Evolutionary conservation across 1,284 basidiomycete species (phyloP), one percentile per base, ranked within the genome.

Genomic region (Erythrobasidium hasegawianum): DNA sequence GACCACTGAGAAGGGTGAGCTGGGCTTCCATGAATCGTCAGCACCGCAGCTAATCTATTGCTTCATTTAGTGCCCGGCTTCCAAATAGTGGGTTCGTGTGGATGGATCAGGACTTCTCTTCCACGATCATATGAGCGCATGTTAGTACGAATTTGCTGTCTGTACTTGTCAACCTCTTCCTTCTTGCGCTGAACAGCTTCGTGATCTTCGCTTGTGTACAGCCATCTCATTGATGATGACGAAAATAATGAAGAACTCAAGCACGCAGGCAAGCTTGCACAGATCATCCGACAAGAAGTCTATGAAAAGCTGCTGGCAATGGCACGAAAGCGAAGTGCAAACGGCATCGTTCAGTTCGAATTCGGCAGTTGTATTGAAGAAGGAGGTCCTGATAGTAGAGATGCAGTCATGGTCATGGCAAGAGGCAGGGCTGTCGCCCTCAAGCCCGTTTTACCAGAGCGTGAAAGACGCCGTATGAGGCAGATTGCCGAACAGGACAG

Each of bases 241-340:
- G 40, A 50, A 16, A 24, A 27, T 20, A 56, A 57, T 43, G 54
- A 38, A 26, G 62, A 65, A 43, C 26, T 57, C 8, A 2, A 49
- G 33, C 47, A 53, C 29, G 62, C 55, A 0, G 24, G 39, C 13
- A 18, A 58, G 18, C 13, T 65, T 24, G 45, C 55, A 26, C 53
- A 58, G 40, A 65, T 65, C 26, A 56, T 65, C 2, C 62, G 62
- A n/a, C 62, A 65, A 43, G 62, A 65, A 65, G 62, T 38, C 11
- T 50, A 27, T 27, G 62, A 65, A 16, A 57, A 58, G 29, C 26
- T 55, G 18, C 18, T 65, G 14, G 62, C 53, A 13, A 29, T 47
- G 22, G 62, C 62, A 33, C 41, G 56, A 7, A 24, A 45, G 33
- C 43, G 62, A 14, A 33, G 55, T 43, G 62, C 62, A 14, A 65